Evolutionary conservation across 768 basidiomycete species (phyloP), one percentile per base, ranked within the genome.

Genomic region (Punctularia strigosozonata): DNA sequence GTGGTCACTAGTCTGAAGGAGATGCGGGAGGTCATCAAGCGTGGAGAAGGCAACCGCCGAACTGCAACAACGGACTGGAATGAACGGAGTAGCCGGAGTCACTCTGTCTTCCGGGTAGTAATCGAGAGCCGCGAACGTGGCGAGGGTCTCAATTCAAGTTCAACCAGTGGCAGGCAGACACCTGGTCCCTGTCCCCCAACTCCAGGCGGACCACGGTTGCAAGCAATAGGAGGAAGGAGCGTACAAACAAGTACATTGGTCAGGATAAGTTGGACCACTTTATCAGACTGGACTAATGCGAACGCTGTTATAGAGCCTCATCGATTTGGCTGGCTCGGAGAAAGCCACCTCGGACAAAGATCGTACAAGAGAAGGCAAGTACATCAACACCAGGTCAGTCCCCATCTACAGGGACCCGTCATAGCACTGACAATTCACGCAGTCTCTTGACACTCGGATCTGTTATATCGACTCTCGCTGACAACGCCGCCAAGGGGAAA

Each of bases 11-110:
- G 82, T 48, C 64, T 94, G 21, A 83, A 82, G 49, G 74, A 83
- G 26, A 88, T 98, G 12, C 74, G 77, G 38, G 86, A 87, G 43
- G 82, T 97, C 4, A 61, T 99, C 48, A 70, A 74, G 50, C 65
- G 88, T 18, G 94, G 94, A 4, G 89, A 95, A 55, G 76, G 81
- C 3, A 80, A 88, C 50, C 65, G 94, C 36, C 67, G 89, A 43
- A 95, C 91, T 3, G 92, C 91, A 1, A 86, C 79, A 48, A 99
- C 95, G n/a, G 94, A 99, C 52, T 99, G 94, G 94, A 99, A 99
- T 54, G 85, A 91, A 50, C 64, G 94, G 42, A 91, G 87, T 62
- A 90, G 87, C 54, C 69, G 94, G 24, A 91, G 88, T 63, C 94
- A 97, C 56, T 87, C 84, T 46, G 86, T 98, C 1, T 95, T 98